Percentiles rank a stretch among this genome's conserved stretches.
Evolutionary conservation across 1,284 basidiomycete species (phyloP).

Genomic region (Cryptococcus floricola): DNA sequence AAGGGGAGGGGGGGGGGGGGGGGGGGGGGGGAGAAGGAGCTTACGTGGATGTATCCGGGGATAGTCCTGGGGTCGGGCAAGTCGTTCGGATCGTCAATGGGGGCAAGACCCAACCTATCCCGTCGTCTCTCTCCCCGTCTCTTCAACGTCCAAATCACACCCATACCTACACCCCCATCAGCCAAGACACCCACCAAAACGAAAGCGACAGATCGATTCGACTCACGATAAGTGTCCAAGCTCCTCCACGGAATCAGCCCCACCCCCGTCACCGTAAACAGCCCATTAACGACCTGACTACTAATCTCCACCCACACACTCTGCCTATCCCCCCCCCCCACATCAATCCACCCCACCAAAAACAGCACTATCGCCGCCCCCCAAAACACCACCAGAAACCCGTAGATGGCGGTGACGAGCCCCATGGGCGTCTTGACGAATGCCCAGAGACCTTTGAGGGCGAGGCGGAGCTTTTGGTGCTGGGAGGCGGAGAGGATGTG

Average conservation of each 20-base stretch:
- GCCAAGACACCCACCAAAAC: background rate
- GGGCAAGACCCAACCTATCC: constrained; percentile 59
- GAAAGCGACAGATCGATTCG: background rate
- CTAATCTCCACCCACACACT: constrained; percentile 59
- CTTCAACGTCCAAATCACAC: constrained; percentile 70
- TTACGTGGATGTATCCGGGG: constrained; percentile 61
- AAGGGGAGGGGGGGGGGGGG: no score
- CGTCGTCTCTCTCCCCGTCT: constrained; percentile 58
- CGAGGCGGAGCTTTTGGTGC: constrained; percentile 61
- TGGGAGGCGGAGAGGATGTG: constrained; percentile 61
- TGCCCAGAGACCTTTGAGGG: constrained; percentile 69
- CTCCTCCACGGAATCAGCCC: constrained; percentile 65
- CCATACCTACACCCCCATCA: constrained; percentile 55
- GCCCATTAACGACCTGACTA: constrained; percentile 68
- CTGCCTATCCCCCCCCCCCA: constrained; percentile 32
- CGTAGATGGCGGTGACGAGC: constrained; percentile 69
- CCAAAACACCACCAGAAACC: constrained; percentile 73
- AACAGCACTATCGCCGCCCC: constrained; percentile 81
- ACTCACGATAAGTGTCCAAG: constrained; percentile 71
- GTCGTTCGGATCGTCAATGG: constrained; percentile 68
- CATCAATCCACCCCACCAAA: constrained; percentile 52
- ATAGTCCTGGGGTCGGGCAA: constrained; percentile 71
- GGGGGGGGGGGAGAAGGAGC: constrained; percentile 3
- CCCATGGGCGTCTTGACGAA: constrained; percentile 74
- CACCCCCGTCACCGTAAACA: constrained; percentile 70